Evolutionary conservation across 164 flowering plant species (phyloP).

Genomic region (Euptelea pleiosperma): DNA sequence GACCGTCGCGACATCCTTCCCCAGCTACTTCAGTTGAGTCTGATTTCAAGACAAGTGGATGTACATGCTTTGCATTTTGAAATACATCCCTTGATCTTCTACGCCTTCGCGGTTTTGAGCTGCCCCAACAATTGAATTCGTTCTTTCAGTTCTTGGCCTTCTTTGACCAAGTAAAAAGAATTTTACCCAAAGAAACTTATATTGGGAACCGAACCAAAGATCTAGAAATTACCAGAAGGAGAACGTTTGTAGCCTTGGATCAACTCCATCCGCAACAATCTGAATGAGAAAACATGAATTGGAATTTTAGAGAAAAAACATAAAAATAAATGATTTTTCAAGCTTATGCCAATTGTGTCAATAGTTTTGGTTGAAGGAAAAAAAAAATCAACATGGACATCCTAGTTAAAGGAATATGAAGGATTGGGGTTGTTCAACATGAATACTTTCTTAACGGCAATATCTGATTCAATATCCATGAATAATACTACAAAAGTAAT

Average conservation of each 20-base stretch:
- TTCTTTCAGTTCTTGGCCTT: neutral
- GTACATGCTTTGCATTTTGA: slow-evolving; percentile 44
- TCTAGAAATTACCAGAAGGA: slow-evolving; percentile 53
- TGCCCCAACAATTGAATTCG: slow-evolving; percentile 22
- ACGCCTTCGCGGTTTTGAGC: slow-evolving; percentile 58
- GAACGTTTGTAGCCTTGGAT: slow-evolving; percentile 63
- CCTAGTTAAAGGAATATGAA: neutral
- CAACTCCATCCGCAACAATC: slow-evolving; percentile 64
- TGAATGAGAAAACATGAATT: slow-evolving; percentile 22
- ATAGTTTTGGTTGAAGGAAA: neutral
- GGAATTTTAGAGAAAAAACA: neutral
- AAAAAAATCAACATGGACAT: neutral
- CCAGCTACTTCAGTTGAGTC: slow-evolving; percentile 36
- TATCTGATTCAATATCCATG: neutral
- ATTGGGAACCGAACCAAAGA: neutral
- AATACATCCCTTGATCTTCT: slow-evolving; percentile 29
- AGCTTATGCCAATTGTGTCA: neutral
- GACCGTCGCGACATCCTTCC: slow-evolving; percentile 28
- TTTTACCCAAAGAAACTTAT: neutral
- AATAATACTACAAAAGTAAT: neutral
- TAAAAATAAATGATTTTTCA: neutral
- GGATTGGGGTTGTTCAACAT: neutral
- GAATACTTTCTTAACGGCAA: neutral
- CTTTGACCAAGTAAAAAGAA: neutral
- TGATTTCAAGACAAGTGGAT: slow-evolving; percentile 49